These are phyloP conservation scores for Ceratocystis papillata DNA, from an alignment of 2,329 filamentous ascomycete species.

Conservation along the genomic window DNA sequence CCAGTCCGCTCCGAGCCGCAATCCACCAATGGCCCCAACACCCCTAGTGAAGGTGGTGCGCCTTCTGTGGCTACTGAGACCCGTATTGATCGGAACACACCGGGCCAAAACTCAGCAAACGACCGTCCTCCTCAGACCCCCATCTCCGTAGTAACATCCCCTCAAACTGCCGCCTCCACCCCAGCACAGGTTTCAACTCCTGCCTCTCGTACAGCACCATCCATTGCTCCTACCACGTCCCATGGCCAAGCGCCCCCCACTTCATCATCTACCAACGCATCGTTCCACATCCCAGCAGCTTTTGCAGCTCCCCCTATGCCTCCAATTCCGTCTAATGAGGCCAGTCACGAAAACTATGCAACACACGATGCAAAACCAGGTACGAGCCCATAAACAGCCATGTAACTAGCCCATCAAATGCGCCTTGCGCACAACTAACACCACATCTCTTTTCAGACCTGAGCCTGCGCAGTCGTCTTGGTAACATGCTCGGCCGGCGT, in stretches of 20 bases:
- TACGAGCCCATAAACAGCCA: background rate
- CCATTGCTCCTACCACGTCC: constrained; percentile 19
- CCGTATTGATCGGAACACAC: background rate
- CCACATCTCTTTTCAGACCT: constrained; percentile 5
- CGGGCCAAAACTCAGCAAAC: background rate
- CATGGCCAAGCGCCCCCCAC: constrained; percentile 19
- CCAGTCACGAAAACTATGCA: constrained; percentile 37
- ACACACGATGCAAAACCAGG: constrained; percentile 28
- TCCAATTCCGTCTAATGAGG: constrained; percentile 31
- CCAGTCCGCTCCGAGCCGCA: constrained; percentile 25
- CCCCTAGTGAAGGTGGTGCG: background rate
- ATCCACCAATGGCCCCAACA: constrained; percentile 24
- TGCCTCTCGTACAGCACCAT: constrained; percentile 14
- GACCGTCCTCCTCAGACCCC: constrained; percentile 20
- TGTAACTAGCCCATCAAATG: background rate
- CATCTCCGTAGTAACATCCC: constrained; percentile 18
- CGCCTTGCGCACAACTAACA: background rate
- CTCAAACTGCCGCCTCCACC: constrained; percentile 18
- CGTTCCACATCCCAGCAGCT: constrained; percentile 18
- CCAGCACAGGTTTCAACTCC: constrained; percentile 19
- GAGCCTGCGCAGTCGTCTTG: constrained; percentile 42
- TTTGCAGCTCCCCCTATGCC: constrained; percentile 23
- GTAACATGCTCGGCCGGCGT: constrained; percentile 56
- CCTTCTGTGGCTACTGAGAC: constrained; percentile 14
- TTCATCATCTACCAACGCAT: constrained; percentile 16